Evolutionary conservation across 306 rosid species (phyloP).

Genomic region (Acacia confusa): DNA sequence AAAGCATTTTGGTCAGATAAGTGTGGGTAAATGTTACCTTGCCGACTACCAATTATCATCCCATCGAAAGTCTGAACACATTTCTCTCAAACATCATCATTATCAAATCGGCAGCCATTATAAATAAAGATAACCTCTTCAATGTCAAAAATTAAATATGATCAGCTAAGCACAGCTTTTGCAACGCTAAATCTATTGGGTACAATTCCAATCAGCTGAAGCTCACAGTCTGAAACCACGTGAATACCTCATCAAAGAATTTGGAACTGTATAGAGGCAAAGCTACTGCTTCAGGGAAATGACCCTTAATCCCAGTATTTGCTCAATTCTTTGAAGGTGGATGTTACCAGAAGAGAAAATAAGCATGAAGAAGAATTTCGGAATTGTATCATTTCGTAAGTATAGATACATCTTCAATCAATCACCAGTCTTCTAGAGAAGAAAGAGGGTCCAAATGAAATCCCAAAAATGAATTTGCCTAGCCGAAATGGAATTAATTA

Average conservation of each 20-base stretch:
- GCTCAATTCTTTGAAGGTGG: conserved; percentile 13
- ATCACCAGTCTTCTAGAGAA: conserved; percentile 1
- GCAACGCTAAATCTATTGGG: neutral
- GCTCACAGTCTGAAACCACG: conserved; percentile 2
- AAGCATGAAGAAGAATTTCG: neutral
- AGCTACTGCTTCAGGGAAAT: conserved; percentile 1
- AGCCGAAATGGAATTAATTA: neutral
- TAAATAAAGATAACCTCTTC: neutral
- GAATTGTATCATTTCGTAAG: neutral
- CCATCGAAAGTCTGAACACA: neutral
- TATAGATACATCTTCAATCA: conserved; percentile 1
- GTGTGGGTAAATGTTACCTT: neutral
- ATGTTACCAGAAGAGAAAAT: conserved; percentile 14
- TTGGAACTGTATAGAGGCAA: neutral
- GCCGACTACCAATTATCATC: neutral
- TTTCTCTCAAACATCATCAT: neutral
- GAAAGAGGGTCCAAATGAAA: neutral
- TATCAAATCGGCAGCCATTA: neutral
- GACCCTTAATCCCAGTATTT: neutral
- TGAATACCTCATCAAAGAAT: conserved; percentile 10
- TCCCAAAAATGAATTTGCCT: neutral
- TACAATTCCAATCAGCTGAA: conserved; percentile 16
- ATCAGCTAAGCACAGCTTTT: neutral
- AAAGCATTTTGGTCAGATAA: neutral
- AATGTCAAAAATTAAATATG: neutral